Evolutionary conservation across 352 stramenopile genomes (phyloP), one percentile per base, ranked within the genome.

Genomic region (Globisporangium carolinianum): DNA sequence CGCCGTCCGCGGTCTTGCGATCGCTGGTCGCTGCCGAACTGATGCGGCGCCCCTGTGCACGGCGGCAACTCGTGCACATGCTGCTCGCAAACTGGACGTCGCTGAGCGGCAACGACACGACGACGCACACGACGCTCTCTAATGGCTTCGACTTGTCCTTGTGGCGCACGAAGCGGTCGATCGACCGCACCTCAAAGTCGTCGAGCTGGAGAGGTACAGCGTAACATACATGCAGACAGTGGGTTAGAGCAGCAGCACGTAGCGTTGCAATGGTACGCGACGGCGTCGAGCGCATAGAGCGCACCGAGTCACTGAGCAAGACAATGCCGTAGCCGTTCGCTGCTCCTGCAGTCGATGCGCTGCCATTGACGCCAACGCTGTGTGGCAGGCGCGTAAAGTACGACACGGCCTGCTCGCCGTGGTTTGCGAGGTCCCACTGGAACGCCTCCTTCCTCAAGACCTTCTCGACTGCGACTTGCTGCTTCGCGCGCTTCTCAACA

Each of bases 391-490:
- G 71, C 53, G 77, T 74, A 57, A 83, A 73, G 56, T 70, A 75
- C 1, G 71, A 65, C 11, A 81, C 66, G 6, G 73, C 78, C 37
- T 88, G 78, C 55, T 88, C 77, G 2, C 73, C 76, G 42, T 67
- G 77, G 58, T 73, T 75, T 6, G 79, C 75, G 3, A 91, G 58
- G 52, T 89, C 81, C 81, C 81, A 91, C 32, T 76, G 67, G 55
- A 89, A 89, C 7, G 65, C 62, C 51, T 89, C 77, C 42, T 84
- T 85, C 32, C 67, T 69, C 7, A 91, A 62, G 6, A 79, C 51
- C 50, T 78, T 88, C 57, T 91, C 81, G 35, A 69, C 71, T 6
- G 66, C 61, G 37, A 91, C 37, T 42, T 89, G 79, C 53, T 82
- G 75, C 37, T 86, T 87, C 3, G 69, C 68, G 41, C 60, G 51